Percentiles rank a stretch among this genome's conserved stretches.
Evolutionary conservation across 2,329 filamentous ascomycete genomes (phyloP).

Genomic region (Alternaria viburni): DNA sequence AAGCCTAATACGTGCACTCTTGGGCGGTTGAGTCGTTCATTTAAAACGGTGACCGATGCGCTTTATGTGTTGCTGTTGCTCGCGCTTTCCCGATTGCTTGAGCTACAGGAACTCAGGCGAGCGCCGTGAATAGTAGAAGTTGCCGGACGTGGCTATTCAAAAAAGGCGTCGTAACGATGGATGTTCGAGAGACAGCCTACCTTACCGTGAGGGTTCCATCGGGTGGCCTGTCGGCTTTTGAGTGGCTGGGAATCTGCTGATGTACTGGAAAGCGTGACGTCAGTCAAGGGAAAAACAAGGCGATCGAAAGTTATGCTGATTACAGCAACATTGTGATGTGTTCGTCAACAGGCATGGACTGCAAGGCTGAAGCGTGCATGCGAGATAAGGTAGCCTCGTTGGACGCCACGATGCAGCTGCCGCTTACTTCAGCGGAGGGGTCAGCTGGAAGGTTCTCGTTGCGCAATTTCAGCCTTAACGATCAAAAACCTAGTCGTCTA

Average conservation of each 20-base stretch:
- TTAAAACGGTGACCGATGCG: too few relatives aligned
- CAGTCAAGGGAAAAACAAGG: too few relatives aligned
- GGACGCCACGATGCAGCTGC: background rate
- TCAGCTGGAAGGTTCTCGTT: background rate
- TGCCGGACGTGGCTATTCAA: too few relatives aligned
- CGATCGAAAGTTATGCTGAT: rapidly evolving
- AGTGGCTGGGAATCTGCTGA: background rate
- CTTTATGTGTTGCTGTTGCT: background rate
- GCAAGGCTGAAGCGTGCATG: background rate
- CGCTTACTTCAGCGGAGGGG: background rate
- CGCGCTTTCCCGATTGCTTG: background rate
- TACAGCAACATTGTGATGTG: rapidly evolving
- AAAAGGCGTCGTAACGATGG: too few relatives aligned
- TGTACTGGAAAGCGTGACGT: background rate
- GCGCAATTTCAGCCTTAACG: too few relatives aligned
- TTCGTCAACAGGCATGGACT: rapidly evolving
- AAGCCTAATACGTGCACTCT: background rate
- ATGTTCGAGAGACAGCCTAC: too few relatives aligned
- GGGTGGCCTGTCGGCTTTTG: too few relatives aligned
- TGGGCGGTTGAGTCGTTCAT: background rate
- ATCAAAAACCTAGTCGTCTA: too few relatives aligned
- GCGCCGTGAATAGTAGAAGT: too few relatives aligned
- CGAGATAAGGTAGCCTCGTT: background rate
- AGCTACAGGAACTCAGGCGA: too few relatives aligned
- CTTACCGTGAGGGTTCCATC: too few relatives aligned